Evolutionary conservation across 306 rosid genomes (phyloP).

Genomic region (Canavalia gladiata): DNA sequence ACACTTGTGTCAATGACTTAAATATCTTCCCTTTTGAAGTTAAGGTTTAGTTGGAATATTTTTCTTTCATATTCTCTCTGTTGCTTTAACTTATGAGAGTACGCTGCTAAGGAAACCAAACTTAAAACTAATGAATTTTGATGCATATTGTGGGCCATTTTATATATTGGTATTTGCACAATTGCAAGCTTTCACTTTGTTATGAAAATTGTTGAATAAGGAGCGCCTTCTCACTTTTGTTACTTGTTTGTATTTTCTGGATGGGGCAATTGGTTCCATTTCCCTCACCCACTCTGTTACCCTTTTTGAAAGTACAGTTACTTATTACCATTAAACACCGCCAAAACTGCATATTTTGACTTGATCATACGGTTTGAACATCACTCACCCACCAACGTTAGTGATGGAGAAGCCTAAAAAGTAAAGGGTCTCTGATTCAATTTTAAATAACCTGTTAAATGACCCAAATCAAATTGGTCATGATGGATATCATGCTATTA

Average conservation of each 20-base stretch:
- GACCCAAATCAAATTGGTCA: not conserved
- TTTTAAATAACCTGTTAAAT: constrained; percentile 1
- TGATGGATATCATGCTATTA: no score
- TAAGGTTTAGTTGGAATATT: constrained; percentile 3
- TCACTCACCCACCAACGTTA: not conserved
- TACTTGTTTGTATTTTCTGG: no score
- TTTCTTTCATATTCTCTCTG: not conserved
- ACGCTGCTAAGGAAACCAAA: constrained; percentile 16
- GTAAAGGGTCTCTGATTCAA: constrained; percentile 5
- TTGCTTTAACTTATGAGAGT: constrained; percentile 37
- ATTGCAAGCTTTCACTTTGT: constrained; percentile 2
- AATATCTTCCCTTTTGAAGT: constrained; percentile 12
- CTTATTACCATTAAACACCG: constrained; percentile 2
- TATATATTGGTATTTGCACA: not conserved
- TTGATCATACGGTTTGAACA: not conserved
- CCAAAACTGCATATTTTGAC: not conserved
- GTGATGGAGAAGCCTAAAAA: not conserved
- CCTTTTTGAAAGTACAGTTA: not conserved
- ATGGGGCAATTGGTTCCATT: not conserved
- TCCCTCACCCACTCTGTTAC: constrained; percentile 21
- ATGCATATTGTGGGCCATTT: constrained; percentile 16
- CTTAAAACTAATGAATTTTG: not conserved
- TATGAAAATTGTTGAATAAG: not conserved
- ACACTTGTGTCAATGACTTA: constrained; percentile 8
- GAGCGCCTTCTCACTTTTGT: no score